Evolutionary conservation across 805 yeast species (phyloP).

Genomic region (Metschnikowia reukaufii): DNA sequence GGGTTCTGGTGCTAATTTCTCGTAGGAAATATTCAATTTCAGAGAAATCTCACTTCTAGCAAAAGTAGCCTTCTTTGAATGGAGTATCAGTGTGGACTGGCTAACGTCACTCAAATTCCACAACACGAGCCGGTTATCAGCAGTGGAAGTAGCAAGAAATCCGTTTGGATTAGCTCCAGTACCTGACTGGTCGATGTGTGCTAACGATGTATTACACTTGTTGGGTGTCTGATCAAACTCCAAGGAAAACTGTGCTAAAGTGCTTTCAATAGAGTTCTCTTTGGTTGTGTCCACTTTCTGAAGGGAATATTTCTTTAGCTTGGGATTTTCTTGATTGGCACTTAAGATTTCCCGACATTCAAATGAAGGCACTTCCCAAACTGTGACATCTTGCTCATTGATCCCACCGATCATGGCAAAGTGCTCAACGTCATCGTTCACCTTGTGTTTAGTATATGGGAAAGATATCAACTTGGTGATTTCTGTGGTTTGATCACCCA

Average conservation of each 20-base stretch:
- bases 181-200: neutral
- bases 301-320: constrained; percentile 25
- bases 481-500: constrained; percentile 28
- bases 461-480: constrained; percentile 49
- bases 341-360: constrained; percentile 48
- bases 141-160: constrained; percentile 28
- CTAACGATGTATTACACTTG: constrained; percentile 10
- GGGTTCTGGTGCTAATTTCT: constrained; percentile 4
- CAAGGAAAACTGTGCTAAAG: constrained; percentile 21
- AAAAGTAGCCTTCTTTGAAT: constrained; percentile 5
- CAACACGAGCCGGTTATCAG: constrained; percentile 27
- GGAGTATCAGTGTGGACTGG: constrained; percentile 8
- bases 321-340: constrained; percentile 21
- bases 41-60: constrained; percentile 16
- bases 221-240: constrained; percentile 18
- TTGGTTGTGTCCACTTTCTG: constrained; percentile 22
- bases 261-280: constrained; percentile 20
- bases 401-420: constrained; percentile 69
- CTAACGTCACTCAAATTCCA: constrained; percentile 28
- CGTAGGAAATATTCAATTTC: constrained; percentile 19
- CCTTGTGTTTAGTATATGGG: constrained; percentile 28
- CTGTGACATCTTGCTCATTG: constrained; percentile 54
- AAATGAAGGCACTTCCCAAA: constrained; percentile 73
- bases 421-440: constrained; percentile 1
- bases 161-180: constrained; percentile 4